These are phyloP conservation scores for Sclerotinia sclerotiorum DNA, from an alignment of 2,329 filamentous ascomycete species.

Conservation along the genomic window DNA sequence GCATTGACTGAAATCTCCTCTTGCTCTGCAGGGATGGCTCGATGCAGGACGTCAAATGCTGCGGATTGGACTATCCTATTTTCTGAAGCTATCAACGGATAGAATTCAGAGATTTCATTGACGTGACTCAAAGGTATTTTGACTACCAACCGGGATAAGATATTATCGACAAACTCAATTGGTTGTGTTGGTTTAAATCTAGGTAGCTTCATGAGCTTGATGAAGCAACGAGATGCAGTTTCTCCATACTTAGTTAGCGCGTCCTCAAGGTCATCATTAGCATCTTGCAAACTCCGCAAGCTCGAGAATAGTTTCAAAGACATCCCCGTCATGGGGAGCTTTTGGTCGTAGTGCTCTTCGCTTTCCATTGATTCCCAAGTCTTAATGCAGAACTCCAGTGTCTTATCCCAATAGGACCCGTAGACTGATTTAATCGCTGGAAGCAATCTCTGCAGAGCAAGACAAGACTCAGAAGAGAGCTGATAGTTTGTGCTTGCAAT, in stretches of 20 bases:
- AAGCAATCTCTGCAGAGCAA: slow-evolving; percentile 61
- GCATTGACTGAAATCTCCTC: slow-evolving; percentile 79
- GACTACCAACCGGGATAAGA: slow-evolving; percentile 68
- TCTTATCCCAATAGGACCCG: slow-evolving; percentile 79
- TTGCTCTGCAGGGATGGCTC: slow-evolving; percentile 73
- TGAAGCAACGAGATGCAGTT: slow-evolving; percentile 55
- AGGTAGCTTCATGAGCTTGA: slow-evolving; percentile 61
- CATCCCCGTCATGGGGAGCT: slow-evolving; percentile 65
- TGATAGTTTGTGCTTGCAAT: slow-evolving; percentile 47
- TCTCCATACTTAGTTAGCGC: slow-evolving; percentile 62
- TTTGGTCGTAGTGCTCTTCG: slow-evolving; percentile 46
- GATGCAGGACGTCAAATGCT: slow-evolving; percentile 77
- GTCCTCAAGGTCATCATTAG: slow-evolving; percentile 85
- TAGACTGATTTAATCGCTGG: slow-evolving; percentile 79
- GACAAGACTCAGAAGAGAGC: slow-evolving; percentile 53
- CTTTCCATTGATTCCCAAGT: slow-evolving; percentile 54
- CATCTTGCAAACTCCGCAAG: slow-evolving; percentile 64
- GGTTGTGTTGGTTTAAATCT: slow-evolving; percentile 58
- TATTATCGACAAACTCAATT: slow-evolving; percentile 70
- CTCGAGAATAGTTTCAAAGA: slow-evolving; percentile 69
- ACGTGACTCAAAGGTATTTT: slow-evolving; percentile 62
- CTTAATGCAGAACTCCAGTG: slow-evolving; percentile 57
- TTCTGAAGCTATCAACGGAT: slow-evolving; percentile 71
- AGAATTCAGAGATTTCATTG: slow-evolving; percentile 67
- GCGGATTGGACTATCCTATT: slow-evolving; percentile 75